phyloP scores from a whole-genome alignment of 31 red algal genomes.

The Endocladia muricata region DNA sequence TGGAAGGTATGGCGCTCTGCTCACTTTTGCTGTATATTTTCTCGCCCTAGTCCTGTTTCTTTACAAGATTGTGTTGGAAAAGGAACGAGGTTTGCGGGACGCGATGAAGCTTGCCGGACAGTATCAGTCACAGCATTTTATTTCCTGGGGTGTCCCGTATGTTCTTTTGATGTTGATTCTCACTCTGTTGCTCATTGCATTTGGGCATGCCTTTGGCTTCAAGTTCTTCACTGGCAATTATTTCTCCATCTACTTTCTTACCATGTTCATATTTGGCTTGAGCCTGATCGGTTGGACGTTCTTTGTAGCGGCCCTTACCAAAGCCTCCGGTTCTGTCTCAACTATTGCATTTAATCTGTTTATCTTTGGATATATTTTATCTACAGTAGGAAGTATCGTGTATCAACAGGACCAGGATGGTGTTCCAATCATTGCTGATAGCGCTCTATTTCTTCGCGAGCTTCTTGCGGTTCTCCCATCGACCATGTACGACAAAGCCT shows the following conservation, averaged over 20 bases:
- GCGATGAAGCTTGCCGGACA: conserved; percentile 84
- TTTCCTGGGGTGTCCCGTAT: conserved; percentile 79
- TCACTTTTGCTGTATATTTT: conserved; percentile 83
- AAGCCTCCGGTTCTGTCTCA: conserved; percentile 51
- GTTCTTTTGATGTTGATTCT: conserved; percentile 48
- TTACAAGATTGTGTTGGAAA: conserved; percentile 75
- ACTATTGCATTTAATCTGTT: conserved; percentile 80
- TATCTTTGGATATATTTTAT: conserved; percentile 77
- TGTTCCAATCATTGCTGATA: conserved; percentile 42
- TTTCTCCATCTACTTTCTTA: conserved; percentile 79
- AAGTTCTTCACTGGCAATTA: conserved; percentile 63
- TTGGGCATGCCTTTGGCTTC: conserved; percentile 85
- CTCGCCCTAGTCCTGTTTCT: conserved; percentile 84
- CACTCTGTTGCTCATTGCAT: conserved; percentile 75
- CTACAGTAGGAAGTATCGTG: conserved; percentile 50
- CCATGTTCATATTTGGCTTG: conserved; percentile 81
- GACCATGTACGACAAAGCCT: conserved; percentile 76
- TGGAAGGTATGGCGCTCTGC: conserved; percentile 47
- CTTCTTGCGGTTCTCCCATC: conserved; percentile 81
- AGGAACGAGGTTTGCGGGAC: conserved; percentile 79
- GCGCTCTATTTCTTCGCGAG: conserved; percentile 73
- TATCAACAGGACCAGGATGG: conserved; percentile 69
- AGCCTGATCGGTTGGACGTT: conserved; percentile 82
- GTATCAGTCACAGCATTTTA: conserved; percentile 76
- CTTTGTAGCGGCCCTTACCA: conserved; percentile 59